These are phyloP conservation scores for Dioscorea alata DNA, from an alignment of 106 monocot genomes.

Conservation along the genomic window DNA sequence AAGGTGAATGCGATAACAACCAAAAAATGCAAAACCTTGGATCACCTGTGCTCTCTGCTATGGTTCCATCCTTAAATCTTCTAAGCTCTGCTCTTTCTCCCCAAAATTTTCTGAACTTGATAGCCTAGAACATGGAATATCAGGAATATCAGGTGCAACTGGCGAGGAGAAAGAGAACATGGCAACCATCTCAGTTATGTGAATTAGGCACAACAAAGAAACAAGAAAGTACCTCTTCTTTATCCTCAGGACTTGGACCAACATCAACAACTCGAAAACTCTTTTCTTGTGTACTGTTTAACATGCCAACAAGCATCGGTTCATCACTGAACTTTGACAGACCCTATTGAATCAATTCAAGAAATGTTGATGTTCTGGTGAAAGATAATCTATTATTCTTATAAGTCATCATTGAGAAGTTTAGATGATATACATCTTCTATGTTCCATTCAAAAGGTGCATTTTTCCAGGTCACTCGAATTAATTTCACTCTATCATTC, in stretches of 20 bases:
- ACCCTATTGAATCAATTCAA: constrained; percentile 43
- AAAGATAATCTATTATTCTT: constrained; percentile 9
- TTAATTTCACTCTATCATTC: constrained; percentile 66
- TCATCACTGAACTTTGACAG: constrained; percentile 58
- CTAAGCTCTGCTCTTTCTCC: constrained; percentile 92
- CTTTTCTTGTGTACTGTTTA: constrained; percentile 56
- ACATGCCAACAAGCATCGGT: constrained; percentile 71
- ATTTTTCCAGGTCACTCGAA: constrained; percentile 66
- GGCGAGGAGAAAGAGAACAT: too few species aligned
- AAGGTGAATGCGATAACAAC: neutral
- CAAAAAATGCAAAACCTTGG: neutral
- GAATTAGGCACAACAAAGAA: neutral
- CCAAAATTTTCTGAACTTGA: constrained; percentile 89
- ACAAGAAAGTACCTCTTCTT: constrained; percentile 50
- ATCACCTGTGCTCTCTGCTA: constrained; percentile 91
- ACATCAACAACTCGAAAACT: constrained; percentile 64
- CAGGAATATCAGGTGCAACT: neutral
- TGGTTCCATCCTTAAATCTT: constrained; percentile 78
- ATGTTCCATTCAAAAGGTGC: constrained; percentile 72
- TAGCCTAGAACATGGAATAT: constrained; percentile 29
- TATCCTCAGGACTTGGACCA: constrained; percentile 78
- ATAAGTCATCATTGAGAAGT: neutral
- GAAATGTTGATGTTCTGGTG: neutral
- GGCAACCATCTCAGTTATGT: too few species aligned
- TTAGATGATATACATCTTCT: constrained; percentile 44